Conservation (phyloP, 306 rosid species). For the Citrullus mucosospermus region DNA sequence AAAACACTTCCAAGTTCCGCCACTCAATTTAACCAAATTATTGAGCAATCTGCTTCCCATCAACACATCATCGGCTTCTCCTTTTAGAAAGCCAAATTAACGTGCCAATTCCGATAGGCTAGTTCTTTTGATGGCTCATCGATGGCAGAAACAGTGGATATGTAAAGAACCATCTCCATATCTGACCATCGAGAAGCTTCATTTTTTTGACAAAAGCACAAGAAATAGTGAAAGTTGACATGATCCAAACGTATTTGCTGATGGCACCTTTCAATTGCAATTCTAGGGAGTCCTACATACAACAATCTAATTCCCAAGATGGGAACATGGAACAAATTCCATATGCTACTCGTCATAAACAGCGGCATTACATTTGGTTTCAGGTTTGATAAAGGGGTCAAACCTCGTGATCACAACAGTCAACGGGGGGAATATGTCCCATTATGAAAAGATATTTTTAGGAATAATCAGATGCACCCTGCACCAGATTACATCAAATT, state of each 20-base stretch:
- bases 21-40: too few species aligned
- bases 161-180: background rate
- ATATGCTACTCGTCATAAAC: background rate
- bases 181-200: background rate
- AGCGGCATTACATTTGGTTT: background rate
- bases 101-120: background rate
- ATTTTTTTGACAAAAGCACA: background rate
- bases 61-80: background rate
- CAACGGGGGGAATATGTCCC: background rate
- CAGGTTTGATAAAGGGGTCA: background rate
- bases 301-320: background rate
- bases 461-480: background rate
- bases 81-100: background rate
- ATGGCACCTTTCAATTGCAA: background rate
- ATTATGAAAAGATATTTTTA: too few species aligned
- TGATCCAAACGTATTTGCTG: background rate
- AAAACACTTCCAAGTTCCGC: too few species aligned
- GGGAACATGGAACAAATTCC: background rate
- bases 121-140: background rate
- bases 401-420: background rate
- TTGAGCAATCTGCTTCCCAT: background rate
- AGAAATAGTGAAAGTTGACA: background rate
- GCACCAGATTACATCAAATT: background rate
- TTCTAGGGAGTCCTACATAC: background rate
- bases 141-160: background rate